Evolutionary conservation across 257 asterid species (phyloP).

Genomic region (Solanum phureja): DNA sequence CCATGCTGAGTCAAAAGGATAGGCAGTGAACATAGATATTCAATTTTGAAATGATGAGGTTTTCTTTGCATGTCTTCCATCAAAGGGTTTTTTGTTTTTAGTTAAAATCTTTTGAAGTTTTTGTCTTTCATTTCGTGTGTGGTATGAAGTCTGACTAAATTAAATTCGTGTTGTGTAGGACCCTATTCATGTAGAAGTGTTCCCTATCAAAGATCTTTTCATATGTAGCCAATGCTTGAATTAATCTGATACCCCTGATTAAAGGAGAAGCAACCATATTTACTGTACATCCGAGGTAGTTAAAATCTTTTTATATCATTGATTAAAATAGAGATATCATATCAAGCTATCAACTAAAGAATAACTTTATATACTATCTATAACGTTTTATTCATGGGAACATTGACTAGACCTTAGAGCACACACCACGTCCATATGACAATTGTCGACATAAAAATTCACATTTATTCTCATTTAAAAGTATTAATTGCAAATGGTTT

Average conservation of each 20-base stretch:
- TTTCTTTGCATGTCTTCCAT: neutral
- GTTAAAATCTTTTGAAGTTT: neutral
- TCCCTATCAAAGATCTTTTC: too few species aligned
- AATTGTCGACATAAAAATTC: neutral
- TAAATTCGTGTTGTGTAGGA: too few species aligned
- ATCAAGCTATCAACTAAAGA: neutral
- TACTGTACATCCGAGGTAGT: neutral
- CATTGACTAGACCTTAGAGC: neutral
- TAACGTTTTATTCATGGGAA: neutral
- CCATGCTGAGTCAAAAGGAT: slow-evolving; percentile 55
- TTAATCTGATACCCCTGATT: neutral
- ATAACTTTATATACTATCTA: neutral
- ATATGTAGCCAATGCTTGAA: too few species aligned
- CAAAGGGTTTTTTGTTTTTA: neutral
- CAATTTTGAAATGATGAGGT: slow-evolving; percentile 19
- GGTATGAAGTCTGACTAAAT: neutral
- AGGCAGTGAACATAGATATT: slow-evolving; percentile 21
- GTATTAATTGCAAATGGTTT: neutral
- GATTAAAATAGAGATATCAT: neutral
- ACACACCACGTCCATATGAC: neutral
- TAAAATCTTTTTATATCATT: neutral
- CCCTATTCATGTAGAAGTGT: neutral
- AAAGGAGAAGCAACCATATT: neutral
- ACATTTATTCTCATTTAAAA: neutral
- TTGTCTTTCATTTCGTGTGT: too few species aligned